These are phyloP conservation scores for Chaetomiaceae sp. DNA, from an alignment of 2,329 filamentous ascomycete genomes.

Conservation along the genomic window DNA sequence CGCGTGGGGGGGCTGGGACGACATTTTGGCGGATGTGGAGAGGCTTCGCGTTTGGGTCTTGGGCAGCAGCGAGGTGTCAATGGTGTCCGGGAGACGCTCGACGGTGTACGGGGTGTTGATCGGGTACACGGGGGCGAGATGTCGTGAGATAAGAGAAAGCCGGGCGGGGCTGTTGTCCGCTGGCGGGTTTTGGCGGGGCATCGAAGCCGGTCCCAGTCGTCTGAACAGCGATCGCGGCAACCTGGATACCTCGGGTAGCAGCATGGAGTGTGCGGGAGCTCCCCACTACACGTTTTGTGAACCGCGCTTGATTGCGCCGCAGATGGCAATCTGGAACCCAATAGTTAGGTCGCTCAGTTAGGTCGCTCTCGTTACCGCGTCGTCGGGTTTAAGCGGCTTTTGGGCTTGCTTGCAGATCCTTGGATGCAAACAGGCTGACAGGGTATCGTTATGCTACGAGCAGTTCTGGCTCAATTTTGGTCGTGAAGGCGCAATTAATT, in stretches of 20 bases:
- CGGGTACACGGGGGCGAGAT: slow-evolving; percentile 31
- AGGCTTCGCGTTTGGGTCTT: slow-evolving; percentile 28
- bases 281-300: slow-evolving; percentile 13
- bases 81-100: slow-evolving; percentile 29
- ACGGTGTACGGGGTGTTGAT: slow-evolving; percentile 32
- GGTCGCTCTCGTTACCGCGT: no score
- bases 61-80: slow-evolving; percentile 28
- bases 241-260: slow-evolving; percentile 22
- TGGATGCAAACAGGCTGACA: no score
- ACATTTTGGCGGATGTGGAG: slow-evolving; percentile 45
- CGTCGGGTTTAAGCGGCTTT: no score
- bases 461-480: no score
- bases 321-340: no score
- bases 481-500: no score
- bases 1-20: slow-evolving; percentile 55
- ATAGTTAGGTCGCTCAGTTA: no score
- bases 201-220: slow-evolving; percentile 23
- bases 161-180: slow-evolving; percentile 27
- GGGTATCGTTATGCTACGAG: no score
- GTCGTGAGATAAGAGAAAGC: slow-evolving; percentile 36
- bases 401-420: no score
- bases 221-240: slow-evolving; percentile 23
- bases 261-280: slow-evolving; percentile 16
- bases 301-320: not conserved
- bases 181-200: slow-evolving; percentile 29